phyloP scores from a whole-genome alignment of 805 yeast species.

The Dipodascus albidus region DNA sequence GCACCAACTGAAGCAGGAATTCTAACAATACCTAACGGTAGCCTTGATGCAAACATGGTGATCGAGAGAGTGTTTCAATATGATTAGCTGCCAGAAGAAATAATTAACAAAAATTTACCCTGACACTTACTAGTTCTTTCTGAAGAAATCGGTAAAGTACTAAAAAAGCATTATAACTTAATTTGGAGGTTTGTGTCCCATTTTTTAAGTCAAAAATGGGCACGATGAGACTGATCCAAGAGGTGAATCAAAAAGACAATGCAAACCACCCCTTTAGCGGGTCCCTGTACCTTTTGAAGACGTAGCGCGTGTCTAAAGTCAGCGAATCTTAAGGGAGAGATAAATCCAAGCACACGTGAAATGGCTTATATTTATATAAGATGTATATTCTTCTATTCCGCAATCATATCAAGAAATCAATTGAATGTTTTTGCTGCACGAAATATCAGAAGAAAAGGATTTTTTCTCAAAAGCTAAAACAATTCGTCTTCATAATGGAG shows the following conservation, averaged over 20 bases:
- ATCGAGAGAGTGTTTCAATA: not conserved
- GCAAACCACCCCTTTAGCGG: too few relatives aligned
- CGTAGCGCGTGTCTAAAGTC: not conserved
- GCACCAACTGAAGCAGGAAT: not conserved
- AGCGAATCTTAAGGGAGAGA: not conserved
- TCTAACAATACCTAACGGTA: too few relatives aligned
- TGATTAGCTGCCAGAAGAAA: not conserved
- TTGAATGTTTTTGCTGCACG: not conserved
- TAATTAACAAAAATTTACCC: not conserved
- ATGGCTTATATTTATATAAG: too few relatives aligned
- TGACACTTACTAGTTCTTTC: too few relatives aligned
- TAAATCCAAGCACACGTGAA: not conserved
- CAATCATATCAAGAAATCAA: not conserved
- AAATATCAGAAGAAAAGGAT: not conserved
- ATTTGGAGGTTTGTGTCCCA: too few relatives aligned
- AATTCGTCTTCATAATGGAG: constrained; percentile 9
- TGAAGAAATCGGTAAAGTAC: too few relatives aligned
- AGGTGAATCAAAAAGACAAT: too few relatives aligned
- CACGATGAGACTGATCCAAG: too few relatives aligned
- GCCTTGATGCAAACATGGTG: not conserved
- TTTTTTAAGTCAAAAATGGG: too few relatives aligned
- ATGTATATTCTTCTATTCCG: too few relatives aligned
- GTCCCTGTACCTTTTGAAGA: not conserved
- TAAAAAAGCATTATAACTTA: too few relatives aligned
- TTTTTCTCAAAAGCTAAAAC: not conserved